phyloP scores from a whole-genome alignment of 1,284 basidiomycete species.

The Sparassis latifolia region DNA sequence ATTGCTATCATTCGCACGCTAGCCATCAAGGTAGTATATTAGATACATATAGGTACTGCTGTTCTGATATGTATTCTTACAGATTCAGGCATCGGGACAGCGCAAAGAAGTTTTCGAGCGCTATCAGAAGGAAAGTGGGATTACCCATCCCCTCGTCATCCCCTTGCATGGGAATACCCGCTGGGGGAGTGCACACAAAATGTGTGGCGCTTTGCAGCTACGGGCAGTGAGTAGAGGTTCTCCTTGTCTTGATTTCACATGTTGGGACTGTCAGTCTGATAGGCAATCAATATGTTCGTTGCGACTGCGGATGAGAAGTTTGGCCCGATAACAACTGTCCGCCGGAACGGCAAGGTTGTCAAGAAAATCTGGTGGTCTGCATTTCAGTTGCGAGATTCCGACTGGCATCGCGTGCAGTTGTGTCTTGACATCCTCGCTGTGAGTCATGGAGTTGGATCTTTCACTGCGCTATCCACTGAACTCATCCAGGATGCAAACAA shows the following conservation, averaged over 20 bases:
- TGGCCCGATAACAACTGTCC: conserved; percentile 20
- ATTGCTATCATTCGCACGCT: conserved; percentile 4
- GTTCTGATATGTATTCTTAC: neutral
- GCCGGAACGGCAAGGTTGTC: conserved; percentile 6
- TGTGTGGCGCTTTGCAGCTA: neutral
- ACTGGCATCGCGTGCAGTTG: conserved; percentile 15
- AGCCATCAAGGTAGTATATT: conserved; percentile 1
- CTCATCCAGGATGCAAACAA: conserved; percentile 2
- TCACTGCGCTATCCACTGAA: neutral
- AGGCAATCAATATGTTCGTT: conserved; percentile 16
- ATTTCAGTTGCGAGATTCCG: conserved; percentile 14
- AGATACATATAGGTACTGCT: neutral
- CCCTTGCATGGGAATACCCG: conserved; percentile 2
- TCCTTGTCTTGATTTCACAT: neutral
- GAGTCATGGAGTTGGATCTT: neutral
- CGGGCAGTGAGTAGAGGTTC: neutral
- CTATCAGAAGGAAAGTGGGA: neutral
- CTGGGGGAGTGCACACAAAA: conserved; percentile 1
- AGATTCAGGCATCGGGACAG: neutral
- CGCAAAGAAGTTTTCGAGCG: neutral
- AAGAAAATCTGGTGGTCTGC: conserved; percentile 24
- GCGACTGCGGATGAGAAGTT: conserved; percentile 16
- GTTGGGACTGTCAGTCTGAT: neutral
- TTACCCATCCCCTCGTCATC: neutral
- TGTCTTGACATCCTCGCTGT: conserved; percentile 6